Evolutionary conservation across 192 early-diverging fungal species (phyloP).

Genomic region (Linnemannia zychae): DNA sequence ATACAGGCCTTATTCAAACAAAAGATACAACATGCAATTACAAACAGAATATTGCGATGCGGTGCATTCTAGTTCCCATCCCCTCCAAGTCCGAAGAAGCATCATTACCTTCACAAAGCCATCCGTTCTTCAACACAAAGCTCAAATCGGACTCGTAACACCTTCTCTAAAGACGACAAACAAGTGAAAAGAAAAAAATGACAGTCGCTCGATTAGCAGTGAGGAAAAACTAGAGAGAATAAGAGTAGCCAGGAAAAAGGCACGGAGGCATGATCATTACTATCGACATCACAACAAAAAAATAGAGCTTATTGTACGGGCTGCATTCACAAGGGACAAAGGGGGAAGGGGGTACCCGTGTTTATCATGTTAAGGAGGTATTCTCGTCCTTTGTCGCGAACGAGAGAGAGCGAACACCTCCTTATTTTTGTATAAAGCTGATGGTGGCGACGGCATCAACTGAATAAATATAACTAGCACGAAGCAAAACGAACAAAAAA

Average conservation of each 20-base stretch:
- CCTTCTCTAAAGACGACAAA: not conserved
- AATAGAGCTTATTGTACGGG: not conserved
- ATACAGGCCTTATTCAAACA: no score
- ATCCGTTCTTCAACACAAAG: not conserved
- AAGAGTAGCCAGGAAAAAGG: not conserved
- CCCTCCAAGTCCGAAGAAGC: not conserved
- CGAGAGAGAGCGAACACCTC: not conserved
- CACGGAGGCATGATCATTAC: not conserved
- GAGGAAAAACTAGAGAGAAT: not conserved
- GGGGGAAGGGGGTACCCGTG: not conserved
- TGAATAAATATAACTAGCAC: not conserved
- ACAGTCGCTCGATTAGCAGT: not conserved
- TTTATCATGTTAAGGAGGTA: not conserved
- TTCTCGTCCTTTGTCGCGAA: not conserved
- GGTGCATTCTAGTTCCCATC: not conserved
- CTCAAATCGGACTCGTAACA: not conserved
- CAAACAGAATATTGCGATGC: not conserved
- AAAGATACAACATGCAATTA: not conserved
- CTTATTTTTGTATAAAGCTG: not conserved
- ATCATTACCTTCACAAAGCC: not conserved
- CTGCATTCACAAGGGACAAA: not conserved
- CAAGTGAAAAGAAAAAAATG: not conserved
- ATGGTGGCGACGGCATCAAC: not conserved
- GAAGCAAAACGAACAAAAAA: not conserved
- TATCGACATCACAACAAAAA: not conserved